Evolutionary conservation across 805 yeast species (phyloP).

Genomic region (Geotrichum ghanense): DNA sequence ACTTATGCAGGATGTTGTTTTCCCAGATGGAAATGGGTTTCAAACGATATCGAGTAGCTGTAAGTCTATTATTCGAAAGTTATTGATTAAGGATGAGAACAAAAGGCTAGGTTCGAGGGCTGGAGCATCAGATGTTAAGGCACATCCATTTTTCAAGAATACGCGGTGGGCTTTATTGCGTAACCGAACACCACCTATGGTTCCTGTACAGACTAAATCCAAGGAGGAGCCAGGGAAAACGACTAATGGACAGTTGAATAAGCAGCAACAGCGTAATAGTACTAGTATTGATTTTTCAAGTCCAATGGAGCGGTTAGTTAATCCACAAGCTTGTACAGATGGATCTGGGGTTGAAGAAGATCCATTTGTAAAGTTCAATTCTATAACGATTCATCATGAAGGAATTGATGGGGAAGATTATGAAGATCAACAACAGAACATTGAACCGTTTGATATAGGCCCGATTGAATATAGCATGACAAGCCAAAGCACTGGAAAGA

Average conservation of each 20-base stretch:
- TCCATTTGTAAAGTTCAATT: slow-evolving; percentile 77
- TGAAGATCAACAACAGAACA: slow-evolving; percentile 31
- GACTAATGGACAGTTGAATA: slow-evolving; percentile 3
- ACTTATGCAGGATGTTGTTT: slow-evolving; percentile 70
- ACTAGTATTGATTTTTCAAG: slow-evolving; percentile 23
- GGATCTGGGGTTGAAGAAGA: slow-evolving; percentile 33
- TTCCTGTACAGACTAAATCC: slow-evolving; percentile 64
- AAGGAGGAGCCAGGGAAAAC: slow-evolving; percentile 28
- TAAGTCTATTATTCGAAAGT: slow-evolving; percentile 65
- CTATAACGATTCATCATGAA: slow-evolving; percentile 74
- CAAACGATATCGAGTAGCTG: slow-evolving; percentile 63
- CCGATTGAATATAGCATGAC: slow-evolving; percentile 19
- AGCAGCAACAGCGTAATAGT: slow-evolving; percentile 15
- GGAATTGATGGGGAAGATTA: slow-evolving; percentile 37
- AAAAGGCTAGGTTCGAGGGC: slow-evolving; percentile 83
- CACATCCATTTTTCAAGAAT: slow-evolving; percentile 81
- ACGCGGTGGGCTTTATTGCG: slow-evolving; percentile 93
- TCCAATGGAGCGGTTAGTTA: slow-evolving; percentile 3
- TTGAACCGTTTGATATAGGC: slow-evolving; percentile 35
- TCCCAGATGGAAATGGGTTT: slow-evolving; percentile 30
- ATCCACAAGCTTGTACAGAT: slow-evolving; percentile 20
- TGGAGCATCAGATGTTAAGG: slow-evolving; percentile 92
- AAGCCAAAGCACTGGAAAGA: not conserved
- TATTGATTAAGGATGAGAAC: slow-evolving; percentile 78
- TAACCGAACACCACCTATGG: slow-evolving; percentile 90